Evolutionary conservation across 768 basidiomycete genomes (phyloP).

Genomic region (Macrocybe gigantea): DNA sequence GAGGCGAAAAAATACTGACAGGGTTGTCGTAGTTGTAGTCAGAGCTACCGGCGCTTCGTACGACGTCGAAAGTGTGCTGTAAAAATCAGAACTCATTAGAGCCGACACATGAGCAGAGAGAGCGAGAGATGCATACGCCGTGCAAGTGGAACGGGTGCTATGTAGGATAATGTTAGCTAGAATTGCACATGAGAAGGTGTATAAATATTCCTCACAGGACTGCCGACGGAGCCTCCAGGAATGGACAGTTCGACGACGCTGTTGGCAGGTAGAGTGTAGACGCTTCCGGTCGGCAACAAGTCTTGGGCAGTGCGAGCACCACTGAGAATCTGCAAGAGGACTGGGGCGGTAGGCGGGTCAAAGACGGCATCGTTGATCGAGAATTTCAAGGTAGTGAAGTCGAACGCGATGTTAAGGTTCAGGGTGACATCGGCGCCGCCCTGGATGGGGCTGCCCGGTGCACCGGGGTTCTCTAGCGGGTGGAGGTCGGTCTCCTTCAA

Average conservation of each 20-base stretch:
- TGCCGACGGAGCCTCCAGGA: slow-evolving; percentile 15
- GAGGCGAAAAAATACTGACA: slow-evolving; percentile 1
- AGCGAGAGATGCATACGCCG: slow-evolving; percentile 26
- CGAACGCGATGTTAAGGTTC: slow-evolving; percentile 10
- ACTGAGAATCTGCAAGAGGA: slow-evolving; percentile 35
- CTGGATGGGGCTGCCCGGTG: slow-evolving; percentile 25
- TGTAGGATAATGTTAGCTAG: not conserved
- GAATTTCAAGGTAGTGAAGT: slow-evolving; percentile 13
- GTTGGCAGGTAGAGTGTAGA: slow-evolving; percentile 27
- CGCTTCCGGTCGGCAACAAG: slow-evolving; percentile 19
- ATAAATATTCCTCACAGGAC: slow-evolving; percentile 6
- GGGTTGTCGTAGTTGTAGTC: slow-evolving; percentile 16
- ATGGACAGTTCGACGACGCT: slow-evolving; percentile 29
- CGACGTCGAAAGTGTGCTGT: not conserved
- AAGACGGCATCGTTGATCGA: slow-evolving; percentile 21
- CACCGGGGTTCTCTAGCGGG: slow-evolving; percentile 13
- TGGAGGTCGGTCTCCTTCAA: slow-evolving; percentile 8
- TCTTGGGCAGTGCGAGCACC: slow-evolving; percentile 25
- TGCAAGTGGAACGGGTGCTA: slow-evolving; percentile 44
- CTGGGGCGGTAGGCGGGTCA: slow-evolving; percentile 28
- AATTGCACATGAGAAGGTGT: not conserved
- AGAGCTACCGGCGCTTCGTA: slow-evolving; percentile 17
- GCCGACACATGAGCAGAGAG: not conserved
- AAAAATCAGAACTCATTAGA: not conserved
- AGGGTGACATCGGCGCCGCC: slow-evolving; percentile 23